Evolutionary conservation across 257 asterid species (phyloP).

Genomic region (Solanum medicagineum): DNA sequence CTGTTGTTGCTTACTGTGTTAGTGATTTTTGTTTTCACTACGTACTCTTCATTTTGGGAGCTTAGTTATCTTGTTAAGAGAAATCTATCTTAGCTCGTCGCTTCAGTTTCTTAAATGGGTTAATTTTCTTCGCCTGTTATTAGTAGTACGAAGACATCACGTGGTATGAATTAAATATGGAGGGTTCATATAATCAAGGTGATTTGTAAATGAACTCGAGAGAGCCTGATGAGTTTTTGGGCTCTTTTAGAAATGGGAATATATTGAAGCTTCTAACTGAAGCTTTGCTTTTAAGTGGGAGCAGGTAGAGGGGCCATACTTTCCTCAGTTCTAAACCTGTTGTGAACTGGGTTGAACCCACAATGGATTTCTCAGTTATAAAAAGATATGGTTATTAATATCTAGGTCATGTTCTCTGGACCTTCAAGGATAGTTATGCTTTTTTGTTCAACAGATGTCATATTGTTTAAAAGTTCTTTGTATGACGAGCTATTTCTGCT

Average conservation of each 20-base stretch:
- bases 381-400: neutral
- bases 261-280: neutral
- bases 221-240: neutral
- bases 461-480: neutral
- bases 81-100: neutral
- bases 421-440: neutral
- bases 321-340: neutral
- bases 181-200: neutral
- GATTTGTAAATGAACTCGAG: neutral
- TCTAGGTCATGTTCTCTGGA: neutral
- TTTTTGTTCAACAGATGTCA: neutral
- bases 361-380: neutral
- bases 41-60: neutral
- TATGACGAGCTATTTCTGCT: conserved; percentile 5
- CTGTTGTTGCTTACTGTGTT: neutral
- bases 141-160: neutral
- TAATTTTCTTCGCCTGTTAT: neutral
- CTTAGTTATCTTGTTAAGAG: neutral
- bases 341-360: neutral
- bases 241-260: neutral
- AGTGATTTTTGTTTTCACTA: neutral
- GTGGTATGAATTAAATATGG: neutral
- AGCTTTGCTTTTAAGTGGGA: neutral
- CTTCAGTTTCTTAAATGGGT: neutral
- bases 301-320: neutral